Percentiles rank a stretch among this genome's conserved stretches.
phyloP scores from a whole-genome alignment of 192 early-diverging fungal species.

The Kickxella alabastrina region DNA sequence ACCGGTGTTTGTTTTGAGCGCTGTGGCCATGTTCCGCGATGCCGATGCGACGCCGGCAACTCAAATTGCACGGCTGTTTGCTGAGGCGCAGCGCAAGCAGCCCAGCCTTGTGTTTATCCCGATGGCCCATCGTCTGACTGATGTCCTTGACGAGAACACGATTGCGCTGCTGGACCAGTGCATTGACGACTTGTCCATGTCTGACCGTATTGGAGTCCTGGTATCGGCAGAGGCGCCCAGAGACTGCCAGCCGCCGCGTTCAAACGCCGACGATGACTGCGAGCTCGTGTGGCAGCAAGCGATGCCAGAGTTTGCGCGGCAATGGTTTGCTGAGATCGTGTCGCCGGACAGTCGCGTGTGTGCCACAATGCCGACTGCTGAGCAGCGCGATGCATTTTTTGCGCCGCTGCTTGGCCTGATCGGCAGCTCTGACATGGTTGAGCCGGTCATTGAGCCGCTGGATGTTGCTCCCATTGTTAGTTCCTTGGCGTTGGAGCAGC shows the following conservation, averaged over 20 bases:
- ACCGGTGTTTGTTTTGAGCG: constrained; percentile 53
- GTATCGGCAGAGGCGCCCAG: constrained; percentile 58
- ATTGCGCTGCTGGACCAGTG: constrained; percentile 51
- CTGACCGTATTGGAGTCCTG: constrained; percentile 55
- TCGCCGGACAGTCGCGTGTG: constrained; percentile 5
- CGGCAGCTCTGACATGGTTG: constrained; percentile 30
- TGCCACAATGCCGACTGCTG: not conserved
- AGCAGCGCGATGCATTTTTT: constrained; percentile 15
- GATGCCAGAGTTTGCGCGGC: constrained; percentile 13
- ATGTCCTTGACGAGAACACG: constrained; percentile 42
- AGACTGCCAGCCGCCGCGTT: constrained; percentile 16
- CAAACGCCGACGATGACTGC: constrained; percentile 13
- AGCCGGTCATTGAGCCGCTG: too few species aligned
- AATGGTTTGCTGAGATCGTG: constrained; percentile 9
- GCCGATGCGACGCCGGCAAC: constrained; percentile 37
- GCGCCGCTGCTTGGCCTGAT: constrained; percentile 13
- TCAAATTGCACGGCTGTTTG: constrained; percentile 54
- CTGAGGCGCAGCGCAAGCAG: constrained; percentile 59
- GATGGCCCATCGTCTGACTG: constrained; percentile 53
- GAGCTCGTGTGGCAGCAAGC: constrained; percentile 8
- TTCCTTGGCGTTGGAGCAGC: too few species aligned
- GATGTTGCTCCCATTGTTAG: too few species aligned
- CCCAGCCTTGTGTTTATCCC: constrained; percentile 61
- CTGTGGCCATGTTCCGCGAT: constrained; percentile 46
- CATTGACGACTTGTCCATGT: constrained; percentile 46